Evolutionary conservation across 2,329 filamentous ascomycete genomes (phyloP).

Genomic region (Apiospora marii): DNA sequence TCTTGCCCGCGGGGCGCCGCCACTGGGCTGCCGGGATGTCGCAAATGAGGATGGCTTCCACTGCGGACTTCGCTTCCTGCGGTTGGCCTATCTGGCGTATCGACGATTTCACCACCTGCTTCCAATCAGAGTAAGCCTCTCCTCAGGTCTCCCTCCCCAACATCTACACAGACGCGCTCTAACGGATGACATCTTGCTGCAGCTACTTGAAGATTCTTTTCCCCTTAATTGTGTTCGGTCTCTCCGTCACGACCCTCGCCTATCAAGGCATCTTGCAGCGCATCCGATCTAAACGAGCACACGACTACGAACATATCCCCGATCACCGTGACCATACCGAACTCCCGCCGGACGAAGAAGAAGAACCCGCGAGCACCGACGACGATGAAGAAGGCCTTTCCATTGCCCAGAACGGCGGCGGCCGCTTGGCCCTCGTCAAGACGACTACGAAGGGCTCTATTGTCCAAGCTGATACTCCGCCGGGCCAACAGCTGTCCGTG

Average conservation of each 20-base stretch:
- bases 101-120: slow-evolving; percentile 71
- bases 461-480: slow-evolving; percentile 78
- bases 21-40: slow-evolving; percentile 3
- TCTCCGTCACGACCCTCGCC: slow-evolving; percentile 74
- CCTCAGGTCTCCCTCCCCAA: background rate
- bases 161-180: slow-evolving; percentile 23
- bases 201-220: slow-evolving; percentile 84
- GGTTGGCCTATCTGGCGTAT: slow-evolving; percentile 66
- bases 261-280: slow-evolving; percentile 63
- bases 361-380: slow-evolving; percentile 57
- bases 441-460: slow-evolving; percentile 69
- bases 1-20: slow-evolving; percentile 19
- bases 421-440: slow-evolving; percentile 65
- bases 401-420: slow-evolving; percentile 56
- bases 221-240: slow-evolving; percentile 73
- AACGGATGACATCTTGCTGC: slow-evolving; percentile 29
- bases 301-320: slow-evolving; percentile 65
- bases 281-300: slow-evolving; percentile 58
- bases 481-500: slow-evolving; percentile 74
- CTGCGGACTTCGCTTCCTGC: slow-evolving; percentile 56
- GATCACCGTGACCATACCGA: slow-evolving; percentile 58
- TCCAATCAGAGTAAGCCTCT: slow-evolving; percentile 70
- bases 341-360: slow-evolving; percentile 56
- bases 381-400: slow-evolving; percentile 66
- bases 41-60: slow-evolving; percentile 12